Conservation (phyloP, 1,139 yeast species). For the Diutina scorzettiae region DNA sequence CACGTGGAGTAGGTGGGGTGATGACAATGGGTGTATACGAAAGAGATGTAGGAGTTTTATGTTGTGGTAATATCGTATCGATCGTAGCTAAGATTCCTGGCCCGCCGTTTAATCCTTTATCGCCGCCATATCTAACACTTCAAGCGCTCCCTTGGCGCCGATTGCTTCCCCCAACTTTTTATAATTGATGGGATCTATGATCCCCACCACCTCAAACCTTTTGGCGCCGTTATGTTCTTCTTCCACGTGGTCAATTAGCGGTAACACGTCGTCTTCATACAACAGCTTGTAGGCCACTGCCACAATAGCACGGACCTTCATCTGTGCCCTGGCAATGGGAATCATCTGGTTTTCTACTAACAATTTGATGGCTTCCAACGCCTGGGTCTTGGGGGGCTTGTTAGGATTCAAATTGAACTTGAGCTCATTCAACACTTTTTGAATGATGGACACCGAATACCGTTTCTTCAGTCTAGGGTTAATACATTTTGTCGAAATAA, state of each 20-base stretch:
- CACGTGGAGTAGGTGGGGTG: too few relatives aligned
- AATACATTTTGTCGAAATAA: slow-evolving; percentile 82
- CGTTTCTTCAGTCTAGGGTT: slow-evolving; percentile 84
- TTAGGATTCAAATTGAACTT: slow-evolving; percentile 75
- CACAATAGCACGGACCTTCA: slow-evolving; percentile 62
- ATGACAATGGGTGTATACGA: too few relatives aligned
- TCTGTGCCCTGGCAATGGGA: slow-evolving; percentile 89
- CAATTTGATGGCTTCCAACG: slow-evolving; percentile 79
- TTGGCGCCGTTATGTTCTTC: slow-evolving; percentile 36
- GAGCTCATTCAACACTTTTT: slow-evolving; percentile 69
- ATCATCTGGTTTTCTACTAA: slow-evolving; percentile 69
- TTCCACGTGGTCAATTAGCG: slow-evolving; percentile 41
- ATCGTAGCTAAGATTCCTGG: too few relatives aligned
- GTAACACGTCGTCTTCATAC: slow-evolving; percentile 36
- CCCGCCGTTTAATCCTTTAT: too few relatives aligned
- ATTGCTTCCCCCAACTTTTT: slow-evolving; percentile 21
- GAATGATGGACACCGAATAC: slow-evolving; percentile 90
- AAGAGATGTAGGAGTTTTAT: too few relatives aligned
- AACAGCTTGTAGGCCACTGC: slow-evolving; percentile 39
- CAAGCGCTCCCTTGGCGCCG: slow-evolving; percentile 45
- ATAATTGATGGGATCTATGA: slow-evolving; percentile 84
- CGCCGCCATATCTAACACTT: slow-evolving; percentile 86
- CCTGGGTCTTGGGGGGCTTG: slow-evolving; percentile 77
- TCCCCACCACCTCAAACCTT: slow-evolving; percentile 51
- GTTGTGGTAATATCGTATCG: too few relatives aligned